Evolutionary conservation across 345 rosid species (phyloP).

Genomic region (Bretschneidera sinensis): DNA sequence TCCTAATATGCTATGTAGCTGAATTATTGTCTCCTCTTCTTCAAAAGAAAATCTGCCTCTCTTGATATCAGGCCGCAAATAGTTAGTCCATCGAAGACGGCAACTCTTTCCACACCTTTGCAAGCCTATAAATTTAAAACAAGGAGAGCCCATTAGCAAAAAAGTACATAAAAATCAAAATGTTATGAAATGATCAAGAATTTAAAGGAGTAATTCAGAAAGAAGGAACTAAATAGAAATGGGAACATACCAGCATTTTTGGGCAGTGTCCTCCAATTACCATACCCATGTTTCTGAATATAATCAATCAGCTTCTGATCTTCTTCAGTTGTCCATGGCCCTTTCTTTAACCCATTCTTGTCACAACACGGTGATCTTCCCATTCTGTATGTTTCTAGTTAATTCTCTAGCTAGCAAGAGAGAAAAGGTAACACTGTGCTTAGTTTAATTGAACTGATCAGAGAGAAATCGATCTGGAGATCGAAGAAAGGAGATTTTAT

Average conservation of each 20-base stretch:
- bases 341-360: constrained; percentile 71
- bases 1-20: constrained; percentile 60
- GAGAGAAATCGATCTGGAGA: too few relatives aligned
- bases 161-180: too few relatives aligned
- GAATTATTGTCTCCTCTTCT: constrained; percentile 70
- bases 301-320: constrained; percentile 65
- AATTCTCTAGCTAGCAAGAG: too few relatives aligned
- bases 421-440: too few relatives aligned
- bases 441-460: too few relatives aligned
- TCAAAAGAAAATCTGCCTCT: constrained; percentile 67
- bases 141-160: background rate
- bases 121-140: constrained; percentile 27
- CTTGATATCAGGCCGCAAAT: constrained; percentile 73
- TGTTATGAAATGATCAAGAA: too few relatives aligned
- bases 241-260: constrained; percentile 70
- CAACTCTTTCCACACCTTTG: constrained; percentile 81
- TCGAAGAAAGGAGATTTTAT: constrained; percentile 18
- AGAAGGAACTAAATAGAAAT: too few relatives aligned
- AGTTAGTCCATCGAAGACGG: constrained; percentile 74
- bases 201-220: too few relatives aligned
- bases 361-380: constrained; percentile 86
- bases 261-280: constrained; percentile 89
- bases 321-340: constrained; percentile 92
- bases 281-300: constrained; percentile 71
- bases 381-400: too few relatives aligned